Conservation (phyloP, 2,329 filamentous ascomycete species). For the Arthrobotrys sphaeroides region DNA sequence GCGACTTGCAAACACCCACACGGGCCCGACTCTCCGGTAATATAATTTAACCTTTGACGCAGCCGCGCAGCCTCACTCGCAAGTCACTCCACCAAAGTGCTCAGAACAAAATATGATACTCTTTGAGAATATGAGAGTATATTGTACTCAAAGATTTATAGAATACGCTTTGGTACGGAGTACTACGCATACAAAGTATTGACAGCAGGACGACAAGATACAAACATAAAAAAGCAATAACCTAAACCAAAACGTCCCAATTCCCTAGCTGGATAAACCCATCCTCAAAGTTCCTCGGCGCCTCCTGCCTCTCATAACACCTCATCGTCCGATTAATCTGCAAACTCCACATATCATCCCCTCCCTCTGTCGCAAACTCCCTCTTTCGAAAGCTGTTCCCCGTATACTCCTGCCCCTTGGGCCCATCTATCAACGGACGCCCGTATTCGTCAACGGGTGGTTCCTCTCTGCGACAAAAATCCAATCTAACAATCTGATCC, state of each 20-base stretch:
- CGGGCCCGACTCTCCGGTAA: not conserved
- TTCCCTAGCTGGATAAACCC: constrained; percentile 6
- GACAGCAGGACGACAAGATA: too few species aligned
- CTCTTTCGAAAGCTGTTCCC: constrained; percentile 46
- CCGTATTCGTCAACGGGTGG: not conserved
- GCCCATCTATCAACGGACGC: constrained; percentile 2
- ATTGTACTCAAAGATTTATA: too few species aligned
- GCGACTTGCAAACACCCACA: not conserved
- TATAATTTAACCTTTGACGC: not conserved
- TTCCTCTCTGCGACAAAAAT: constrained; percentile 24
- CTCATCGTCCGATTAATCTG: constrained; percentile 27
- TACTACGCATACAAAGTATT: too few species aligned
- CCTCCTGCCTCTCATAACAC: constrained; percentile 19
- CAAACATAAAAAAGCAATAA: too few species aligned
- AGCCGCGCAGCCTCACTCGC: too few species aligned
- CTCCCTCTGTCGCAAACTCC: constrained; percentile 29
- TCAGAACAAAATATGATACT: not conserved
- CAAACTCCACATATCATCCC: constrained; percentile 42
- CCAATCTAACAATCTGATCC: constrained; percentile 16
- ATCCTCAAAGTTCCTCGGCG: constrained; percentile 22
- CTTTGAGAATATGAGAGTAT: too few species aligned
- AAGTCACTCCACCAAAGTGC: too few species aligned
- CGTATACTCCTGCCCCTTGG: constrained; percentile 27
- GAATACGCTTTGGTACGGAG: too few species aligned
- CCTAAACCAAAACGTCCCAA: not conserved